Percentiles rank a stretch among this genome's conserved stretches.
Conservation (phyloP, 805 yeast genomes). For the Ogataea pignaliae region DNA sequence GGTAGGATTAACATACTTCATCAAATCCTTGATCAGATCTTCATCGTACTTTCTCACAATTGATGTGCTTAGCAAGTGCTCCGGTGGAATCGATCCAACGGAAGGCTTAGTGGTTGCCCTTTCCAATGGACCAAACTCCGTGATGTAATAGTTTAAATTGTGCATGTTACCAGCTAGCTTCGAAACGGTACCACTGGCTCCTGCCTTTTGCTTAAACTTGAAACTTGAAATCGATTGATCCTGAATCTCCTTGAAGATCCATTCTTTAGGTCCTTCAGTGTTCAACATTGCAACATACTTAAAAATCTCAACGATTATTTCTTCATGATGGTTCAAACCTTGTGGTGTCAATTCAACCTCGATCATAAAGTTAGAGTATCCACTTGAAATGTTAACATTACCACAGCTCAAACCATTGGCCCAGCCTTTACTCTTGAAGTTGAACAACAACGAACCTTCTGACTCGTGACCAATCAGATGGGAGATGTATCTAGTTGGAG, state of each 20-base stretch:
- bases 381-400: conserved; percentile 58
- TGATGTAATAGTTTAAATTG: conserved; percentile 19
- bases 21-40: conserved; percentile 44
- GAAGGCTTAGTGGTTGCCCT: conserved; percentile 4
- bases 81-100: conserved; percentile 50
- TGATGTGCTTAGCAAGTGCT: conserved; percentile 55
- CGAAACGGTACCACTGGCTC: conserved; percentile 71
- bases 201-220: conserved; percentile 73
- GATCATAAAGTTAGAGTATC: conserved; percentile 61
- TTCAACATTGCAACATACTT: conserved; percentile 67
- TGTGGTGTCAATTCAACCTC: conserved; percentile 70
- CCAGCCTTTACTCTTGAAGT: conserved; percentile 70
- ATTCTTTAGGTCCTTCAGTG: conserved; percentile 59
- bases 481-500: conserved; percentile 67
- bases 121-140: conserved; percentile 12
- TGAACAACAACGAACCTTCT: conserved; percentile 72
- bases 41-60: conserved; percentile 54
- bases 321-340: conserved; percentile 64
- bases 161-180: conserved; percentile 28
- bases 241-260: conserved; percentile 76
- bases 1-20: conserved; percentile 44
- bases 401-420: conserved; percentile 79
- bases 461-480: conserved; percentile 94
- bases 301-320: conserved; percentile 56
- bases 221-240: conserved; percentile 67